phyloP scores from a whole-genome alignment of 148 eudicot genomes.

The Fagopyrum esculentum region DNA sequence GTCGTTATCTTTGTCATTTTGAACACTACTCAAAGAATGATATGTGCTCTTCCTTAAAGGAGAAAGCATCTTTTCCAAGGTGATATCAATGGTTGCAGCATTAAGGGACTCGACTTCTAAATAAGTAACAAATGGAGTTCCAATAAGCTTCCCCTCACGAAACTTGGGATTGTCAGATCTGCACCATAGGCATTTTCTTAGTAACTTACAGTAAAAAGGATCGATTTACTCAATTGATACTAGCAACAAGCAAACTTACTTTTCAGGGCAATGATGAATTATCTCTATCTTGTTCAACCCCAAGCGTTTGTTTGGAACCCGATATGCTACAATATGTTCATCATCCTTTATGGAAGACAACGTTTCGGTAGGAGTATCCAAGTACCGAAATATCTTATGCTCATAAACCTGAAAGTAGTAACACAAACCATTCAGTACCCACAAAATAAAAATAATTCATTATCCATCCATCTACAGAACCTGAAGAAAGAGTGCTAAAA shows the following conservation, averaged over 20 bases:
- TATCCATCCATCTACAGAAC: not conserved
- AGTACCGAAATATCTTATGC: constrained; percentile 50
- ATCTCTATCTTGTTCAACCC: constrained; percentile 70
- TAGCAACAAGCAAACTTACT: constrained; percentile 35
- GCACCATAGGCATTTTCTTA: constrained; percentile 9
- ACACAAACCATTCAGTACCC: constrained; percentile 13
- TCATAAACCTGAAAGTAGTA: constrained; percentile 58
- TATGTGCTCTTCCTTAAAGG: constrained; percentile 55
- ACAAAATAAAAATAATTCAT: not conserved
- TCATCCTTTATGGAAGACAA: constrained; percentile 72
- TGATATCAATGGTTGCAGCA: constrained; percentile 54
- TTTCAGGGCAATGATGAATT: constrained; percentile 58
- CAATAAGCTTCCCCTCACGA: constrained; percentile 60
- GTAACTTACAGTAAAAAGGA: not conserved
- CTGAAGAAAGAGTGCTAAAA: not conserved
- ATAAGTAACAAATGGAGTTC: constrained; percentile 71
- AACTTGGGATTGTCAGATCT: constrained; percentile 31
- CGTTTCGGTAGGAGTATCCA: constrained; percentile 55
- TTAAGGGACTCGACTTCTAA: constrained; percentile 45
- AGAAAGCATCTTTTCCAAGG: constrained; percentile 44
- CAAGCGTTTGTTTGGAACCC: constrained; percentile 45
- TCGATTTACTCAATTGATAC: not conserved
- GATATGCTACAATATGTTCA: constrained; percentile 86
- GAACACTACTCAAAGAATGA: constrained; percentile 18
- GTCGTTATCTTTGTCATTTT: constrained; percentile 28